These are phyloP conservation scores for Lactifluus echinatus DNA, from an alignment of 768 basidiomycete genomes.

Conservation along the genomic window DNA sequence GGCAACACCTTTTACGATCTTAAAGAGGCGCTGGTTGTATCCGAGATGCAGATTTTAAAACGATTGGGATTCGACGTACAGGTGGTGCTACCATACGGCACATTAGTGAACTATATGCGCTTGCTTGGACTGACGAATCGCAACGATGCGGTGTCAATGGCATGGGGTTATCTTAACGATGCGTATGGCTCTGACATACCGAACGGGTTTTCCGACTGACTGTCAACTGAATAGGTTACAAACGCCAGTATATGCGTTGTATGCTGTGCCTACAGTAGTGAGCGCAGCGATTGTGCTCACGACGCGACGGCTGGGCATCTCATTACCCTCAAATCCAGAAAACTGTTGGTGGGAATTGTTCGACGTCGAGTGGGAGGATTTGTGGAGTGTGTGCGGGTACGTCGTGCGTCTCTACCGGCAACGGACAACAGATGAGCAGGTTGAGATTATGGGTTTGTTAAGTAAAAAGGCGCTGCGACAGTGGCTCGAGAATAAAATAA, in stretches of 20 bases:
- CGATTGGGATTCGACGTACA: slow-evolving; percentile 92
- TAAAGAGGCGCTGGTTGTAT: slow-evolving; percentile 88
- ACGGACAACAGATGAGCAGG: slow-evolving; percentile 37
- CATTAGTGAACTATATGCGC: slow-evolving; percentile 88
- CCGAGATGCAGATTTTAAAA: slow-evolving; percentile 97
- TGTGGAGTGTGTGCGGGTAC: slow-evolving; percentile 77
- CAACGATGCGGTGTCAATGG: slow-evolving; percentile 60
- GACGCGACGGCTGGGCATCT: slow-evolving; percentile 57
- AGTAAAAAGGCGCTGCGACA: slow-evolving; percentile 71
- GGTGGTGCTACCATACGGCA: slow-evolving; percentile 88
- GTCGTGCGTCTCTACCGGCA: slow-evolving; percentile 74
- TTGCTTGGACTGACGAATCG: slow-evolving; percentile 76
- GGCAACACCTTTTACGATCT: slow-evolving; percentile 85
- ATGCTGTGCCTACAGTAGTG: slow-evolving; percentile 84
- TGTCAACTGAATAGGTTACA: slow-evolving; percentile 54
- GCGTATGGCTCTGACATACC: slow-evolving; percentile 53
- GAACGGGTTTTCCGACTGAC: not conserved
- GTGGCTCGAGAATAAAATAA: slow-evolving; percentile 59
- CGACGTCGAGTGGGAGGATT: slow-evolving; percentile 83
- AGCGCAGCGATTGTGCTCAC: slow-evolving; percentile 83
- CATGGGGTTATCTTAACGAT: slow-evolving; percentile 96
- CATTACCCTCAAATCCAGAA: slow-evolving; percentile 62
- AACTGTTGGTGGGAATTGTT: slow-evolving; percentile 92
- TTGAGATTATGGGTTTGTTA: slow-evolving; percentile 47
- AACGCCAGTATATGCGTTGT: slow-evolving; percentile 86